A percentile compares a stretch with the other conserved stretches of the same genome.
phyloP scores from a whole-genome alignment of 2,329 filamentous ascomycete species.

The Albophoma yamanashiensis region DNA sequence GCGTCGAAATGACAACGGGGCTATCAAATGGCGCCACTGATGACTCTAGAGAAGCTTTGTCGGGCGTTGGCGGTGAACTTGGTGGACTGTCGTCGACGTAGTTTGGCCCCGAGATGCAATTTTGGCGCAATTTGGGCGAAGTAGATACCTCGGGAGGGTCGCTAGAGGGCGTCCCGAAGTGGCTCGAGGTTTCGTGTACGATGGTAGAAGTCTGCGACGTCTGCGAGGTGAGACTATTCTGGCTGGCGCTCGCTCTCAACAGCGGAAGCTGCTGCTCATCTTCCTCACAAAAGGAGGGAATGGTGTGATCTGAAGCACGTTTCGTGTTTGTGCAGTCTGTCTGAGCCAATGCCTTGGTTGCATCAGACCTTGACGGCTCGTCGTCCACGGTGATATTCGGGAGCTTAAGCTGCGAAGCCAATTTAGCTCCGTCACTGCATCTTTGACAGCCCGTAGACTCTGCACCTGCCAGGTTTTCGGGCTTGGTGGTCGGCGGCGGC shows the following conservation, averaged over 20 bases:
- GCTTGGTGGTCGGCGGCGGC: background rate
- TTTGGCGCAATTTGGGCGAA: constrained; percentile 24
- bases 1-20: constrained; percentile 31
- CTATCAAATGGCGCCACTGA: constrained; percentile 34
- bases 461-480: background rate
- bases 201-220: constrained; percentile 28
- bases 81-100: constrained; percentile 33
- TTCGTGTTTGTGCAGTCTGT: constrained; percentile 2
- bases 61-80: constrained; percentile 32
- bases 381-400: background rate
- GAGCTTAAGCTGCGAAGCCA: background rate
- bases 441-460: too few relatives aligned
- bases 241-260: constrained; percentile 17
- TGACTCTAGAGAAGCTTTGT: constrained; percentile 8
- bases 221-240: constrained; percentile 21
- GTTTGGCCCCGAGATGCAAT: constrained; percentile 18
- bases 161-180: constrained; percentile 29
- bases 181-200: constrained; percentile 24
- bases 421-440: background rate
- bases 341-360: background rate
- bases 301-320: constrained; percentile 6
- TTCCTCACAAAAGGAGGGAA: constrained; percentile 12
- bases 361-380: background rate
- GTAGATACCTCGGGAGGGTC: constrained; percentile 31
- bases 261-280: constrained; percentile 25